Conservation (phyloP, 164 flowering plant species). For the Malania oleifera region DNA sequence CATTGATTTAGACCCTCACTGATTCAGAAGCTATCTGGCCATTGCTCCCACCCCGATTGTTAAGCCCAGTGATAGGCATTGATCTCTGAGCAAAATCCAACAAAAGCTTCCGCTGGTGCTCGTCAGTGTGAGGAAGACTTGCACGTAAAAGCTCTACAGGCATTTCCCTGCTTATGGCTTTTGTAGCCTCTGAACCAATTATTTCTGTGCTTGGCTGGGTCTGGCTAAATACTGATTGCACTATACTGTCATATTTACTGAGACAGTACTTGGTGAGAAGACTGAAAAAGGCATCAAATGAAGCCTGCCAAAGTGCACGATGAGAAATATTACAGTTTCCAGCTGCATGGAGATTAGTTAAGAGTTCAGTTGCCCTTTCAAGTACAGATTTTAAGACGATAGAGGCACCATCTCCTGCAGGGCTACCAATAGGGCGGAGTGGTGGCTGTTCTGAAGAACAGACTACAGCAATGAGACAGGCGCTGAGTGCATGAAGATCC, state of each 20-base stretch:
- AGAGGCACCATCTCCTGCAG: conserved; percentile 88
- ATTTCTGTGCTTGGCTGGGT: conserved; percentile 27
- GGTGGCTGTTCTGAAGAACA: conserved; percentile 95
- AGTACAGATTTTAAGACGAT: conserved; percentile 64
- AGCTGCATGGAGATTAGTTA: conserved; percentile 56
- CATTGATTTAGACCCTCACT: conserved; percentile 27
- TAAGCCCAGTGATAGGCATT: conserved; percentile 54
- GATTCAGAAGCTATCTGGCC: conserved; percentile 39
- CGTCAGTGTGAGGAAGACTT: conserved; percentile 85
- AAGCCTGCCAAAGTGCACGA: conserved; percentile 80
- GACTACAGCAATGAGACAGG: conserved; percentile 90
- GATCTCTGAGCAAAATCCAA: conserved; percentile 75
- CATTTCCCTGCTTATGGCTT: conserved; percentile 74
- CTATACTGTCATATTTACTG: conserved; percentile 67
- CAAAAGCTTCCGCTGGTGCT: conserved; percentile 64
- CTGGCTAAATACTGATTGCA: conserved; percentile 53
- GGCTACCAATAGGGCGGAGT: conserved; percentile 83
- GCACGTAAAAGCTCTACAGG: conserved; percentile 86
- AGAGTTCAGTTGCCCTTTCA: conserved; percentile 75
- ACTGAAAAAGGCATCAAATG: conserved; percentile 83
- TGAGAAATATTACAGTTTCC: conserved; percentile 43
- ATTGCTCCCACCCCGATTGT: conserved; percentile 26
- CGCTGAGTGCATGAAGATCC: conserved; percentile 85
- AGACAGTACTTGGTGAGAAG: conserved; percentile 78
- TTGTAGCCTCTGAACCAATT: conserved; percentile 51